Evolutionary conservation across 768 basidiomycete genomes (phyloP).

Genomic region (Boletus bicolor): DNA sequence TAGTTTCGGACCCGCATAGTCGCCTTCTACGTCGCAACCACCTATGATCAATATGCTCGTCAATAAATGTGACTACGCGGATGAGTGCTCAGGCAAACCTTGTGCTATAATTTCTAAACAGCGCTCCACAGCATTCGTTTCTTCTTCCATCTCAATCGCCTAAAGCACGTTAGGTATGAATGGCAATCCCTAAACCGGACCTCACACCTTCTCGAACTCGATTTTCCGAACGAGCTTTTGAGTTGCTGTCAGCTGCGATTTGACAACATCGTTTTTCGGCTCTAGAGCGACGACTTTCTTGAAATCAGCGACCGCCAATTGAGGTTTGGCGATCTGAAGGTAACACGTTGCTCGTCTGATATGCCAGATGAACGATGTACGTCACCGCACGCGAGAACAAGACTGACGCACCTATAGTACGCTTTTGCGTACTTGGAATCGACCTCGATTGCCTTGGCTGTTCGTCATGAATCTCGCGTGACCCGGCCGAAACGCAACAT

Average conservation of each 20-base stretch:
- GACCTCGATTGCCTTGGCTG: constrained; percentile 81
- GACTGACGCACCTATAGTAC: constrained; percentile 63
- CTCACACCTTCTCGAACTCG: constrained; percentile 83
- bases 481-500: constrained; percentile 1
- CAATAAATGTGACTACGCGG: background rate
- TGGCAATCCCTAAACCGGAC: background rate
- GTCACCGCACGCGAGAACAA: background rate
- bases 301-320: constrained; percentile 83
- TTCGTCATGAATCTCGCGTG: constrained; percentile 15
- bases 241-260: constrained; percentile 78
- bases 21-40: constrained; percentile 72
- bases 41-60: constrained; percentile 43
- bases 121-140: constrained; percentile 71
- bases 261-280: constrained; percentile 79
- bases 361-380: background rate
- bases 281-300: constrained; percentile 81
- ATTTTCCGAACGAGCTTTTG: constrained; percentile 88
- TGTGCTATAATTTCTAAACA: constrained; percentile 78
- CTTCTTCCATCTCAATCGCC: constrained; percentile 93
- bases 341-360: constrained; percentile 83
- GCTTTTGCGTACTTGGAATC: constrained; percentile 91
- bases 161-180: constrained; percentile 27
- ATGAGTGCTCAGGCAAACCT: constrained; percentile 41
- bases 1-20: constrained; percentile 76
- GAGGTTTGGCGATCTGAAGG: constrained; percentile 85